Percentiles rank a stretch among this genome's conserved stretches.
Conservation (phyloP, 306 rosid genomes). For the Oxytropis ochrocephala region DNA sequence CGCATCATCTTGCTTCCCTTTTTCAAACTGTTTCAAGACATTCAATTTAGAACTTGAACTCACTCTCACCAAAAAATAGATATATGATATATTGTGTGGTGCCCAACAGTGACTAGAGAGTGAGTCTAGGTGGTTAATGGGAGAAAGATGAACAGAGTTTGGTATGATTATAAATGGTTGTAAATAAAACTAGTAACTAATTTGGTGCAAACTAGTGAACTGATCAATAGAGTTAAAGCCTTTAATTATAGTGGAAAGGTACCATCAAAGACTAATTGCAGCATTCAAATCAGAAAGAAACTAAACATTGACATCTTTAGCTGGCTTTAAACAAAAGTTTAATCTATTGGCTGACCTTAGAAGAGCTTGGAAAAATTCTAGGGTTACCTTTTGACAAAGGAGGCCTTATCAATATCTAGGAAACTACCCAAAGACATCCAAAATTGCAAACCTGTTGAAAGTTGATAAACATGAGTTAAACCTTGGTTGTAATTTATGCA, state of each 20-base stretch:
- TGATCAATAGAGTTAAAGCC: not conserved
- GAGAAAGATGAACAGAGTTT: not conserved
- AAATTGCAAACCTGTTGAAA: too few species aligned
- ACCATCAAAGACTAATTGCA: not conserved
- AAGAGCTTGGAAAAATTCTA: too few species aligned
- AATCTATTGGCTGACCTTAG: too few species aligned
- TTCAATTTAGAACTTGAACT: conserved; percentile 9
- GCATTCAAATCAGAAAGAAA: not conserved
- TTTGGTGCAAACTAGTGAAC: not conserved
- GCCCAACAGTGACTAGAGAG: not conserved
- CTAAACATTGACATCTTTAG: conserved; percentile 8
- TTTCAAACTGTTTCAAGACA: conserved; percentile 52
- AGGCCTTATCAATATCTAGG: too few species aligned
- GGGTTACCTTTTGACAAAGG: too few species aligned
- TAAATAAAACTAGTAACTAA: not conserved
- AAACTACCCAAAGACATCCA: too few species aligned
- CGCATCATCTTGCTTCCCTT: conserved; percentile 84
- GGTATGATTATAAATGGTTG: not conserved
- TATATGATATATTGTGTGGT: not conserved
- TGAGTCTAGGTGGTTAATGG: not conserved
- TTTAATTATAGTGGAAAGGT: not conserved
- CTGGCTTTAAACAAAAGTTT: not conserved
- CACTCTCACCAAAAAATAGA: not conserved
- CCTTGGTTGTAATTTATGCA: too few species aligned
- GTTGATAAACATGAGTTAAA: too few species aligned